These are phyloP conservation scores for Stylosanthes scabra DNA, from an alignment of 331 rosid species.

Conservation along the genomic window DNA sequence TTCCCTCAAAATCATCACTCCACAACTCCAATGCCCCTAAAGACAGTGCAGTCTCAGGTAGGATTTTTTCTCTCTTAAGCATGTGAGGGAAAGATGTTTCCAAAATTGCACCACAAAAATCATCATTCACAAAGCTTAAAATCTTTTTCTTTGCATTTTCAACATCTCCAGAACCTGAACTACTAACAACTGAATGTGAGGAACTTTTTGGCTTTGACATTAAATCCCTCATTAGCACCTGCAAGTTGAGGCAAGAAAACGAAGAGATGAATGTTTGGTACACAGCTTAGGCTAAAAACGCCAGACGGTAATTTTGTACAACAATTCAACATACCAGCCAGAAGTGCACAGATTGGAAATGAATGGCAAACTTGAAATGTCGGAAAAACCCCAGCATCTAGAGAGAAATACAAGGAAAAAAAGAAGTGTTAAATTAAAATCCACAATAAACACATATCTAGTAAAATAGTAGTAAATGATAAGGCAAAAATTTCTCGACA, in stretches of 20 bases:
- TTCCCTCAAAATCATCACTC: constrained; percentile 91
- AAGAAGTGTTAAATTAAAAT: constrained; percentile 28
- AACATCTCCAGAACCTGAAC: constrained; percentile 57
- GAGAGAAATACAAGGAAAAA: constrained; percentile 29
- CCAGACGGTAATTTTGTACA: constrained; percentile 15
- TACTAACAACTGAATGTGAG: constrained; percentile 53
- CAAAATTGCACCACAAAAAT: constrained; percentile 65
- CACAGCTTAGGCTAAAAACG: constrained; percentile 26
- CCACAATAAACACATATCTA: constrained; percentile 18
- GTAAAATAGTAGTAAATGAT: constrained; percentile 6
- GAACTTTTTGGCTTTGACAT: constrained; percentile 74
- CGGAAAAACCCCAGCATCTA: constrained; percentile 94
- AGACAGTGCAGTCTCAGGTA: constrained; percentile 55
- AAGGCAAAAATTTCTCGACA: neutral
- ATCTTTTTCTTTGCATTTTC: constrained; percentile 62
- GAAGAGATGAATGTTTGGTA: constrained; percentile 34
- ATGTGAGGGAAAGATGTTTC: constrained; percentile 83
- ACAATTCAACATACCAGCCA: constrained; percentile 81
- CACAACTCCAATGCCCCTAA: constrained; percentile 88
- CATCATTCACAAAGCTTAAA: constrained; percentile 71
- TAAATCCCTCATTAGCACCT: constrained; percentile 89
- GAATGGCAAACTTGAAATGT: constrained; percentile 85
- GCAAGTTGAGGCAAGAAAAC: constrained; percentile 35
- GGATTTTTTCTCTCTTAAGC: constrained; percentile 88
- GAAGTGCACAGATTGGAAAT: constrained; percentile 82